phyloP scores from a whole-genome alignment of 345 rosid species.

The Heritiera littoralis region DNA sequence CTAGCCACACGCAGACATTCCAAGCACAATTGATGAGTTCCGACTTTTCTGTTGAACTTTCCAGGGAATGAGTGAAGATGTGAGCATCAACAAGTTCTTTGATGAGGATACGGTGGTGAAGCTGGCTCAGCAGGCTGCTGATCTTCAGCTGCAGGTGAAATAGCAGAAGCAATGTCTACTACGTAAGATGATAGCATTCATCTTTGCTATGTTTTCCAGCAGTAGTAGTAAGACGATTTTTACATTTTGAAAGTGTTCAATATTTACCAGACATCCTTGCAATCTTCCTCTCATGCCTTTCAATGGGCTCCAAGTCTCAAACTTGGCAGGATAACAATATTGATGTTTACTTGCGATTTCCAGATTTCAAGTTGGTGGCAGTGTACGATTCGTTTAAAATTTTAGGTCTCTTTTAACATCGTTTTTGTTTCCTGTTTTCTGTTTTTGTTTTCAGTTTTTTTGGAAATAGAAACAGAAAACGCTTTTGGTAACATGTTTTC shows the following conservation, averaged over 20 bases:
- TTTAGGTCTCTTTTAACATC: too few relatives aligned
- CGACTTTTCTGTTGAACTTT: constrained; percentile 35
- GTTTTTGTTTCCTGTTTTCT: too few relatives aligned
- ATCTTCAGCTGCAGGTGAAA: constrained; percentile 67
- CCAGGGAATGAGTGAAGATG: constrained; percentile 87
- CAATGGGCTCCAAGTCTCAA: not conserved
- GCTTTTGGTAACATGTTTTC: too few relatives aligned
- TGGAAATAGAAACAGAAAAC: too few relatives aligned
- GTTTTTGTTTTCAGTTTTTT: too few relatives aligned
- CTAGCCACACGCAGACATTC: not conserved
- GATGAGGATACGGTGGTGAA: constrained; percentile 81
- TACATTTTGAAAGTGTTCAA: not conserved
- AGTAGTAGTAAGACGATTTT: not conserved
- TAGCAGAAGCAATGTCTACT: constrained; percentile 14
- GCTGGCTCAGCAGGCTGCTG: constrained; percentile 75
- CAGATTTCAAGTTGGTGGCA: not conserved
- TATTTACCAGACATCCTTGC: not conserved
- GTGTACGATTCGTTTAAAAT: not conserved
- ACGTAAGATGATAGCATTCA: not conserved
- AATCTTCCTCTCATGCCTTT: not conserved
- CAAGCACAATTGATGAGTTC: constrained; percentile 57
- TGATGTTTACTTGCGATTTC: not conserved
- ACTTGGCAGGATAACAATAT: not conserved
- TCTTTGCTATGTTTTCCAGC: not conserved
- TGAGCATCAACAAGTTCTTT: constrained; percentile 82